These are phyloP conservation scores for Linaria vulgaris DNA, from an alignment of 257 asterid genomes.

Conservation along the genomic window DNA sequence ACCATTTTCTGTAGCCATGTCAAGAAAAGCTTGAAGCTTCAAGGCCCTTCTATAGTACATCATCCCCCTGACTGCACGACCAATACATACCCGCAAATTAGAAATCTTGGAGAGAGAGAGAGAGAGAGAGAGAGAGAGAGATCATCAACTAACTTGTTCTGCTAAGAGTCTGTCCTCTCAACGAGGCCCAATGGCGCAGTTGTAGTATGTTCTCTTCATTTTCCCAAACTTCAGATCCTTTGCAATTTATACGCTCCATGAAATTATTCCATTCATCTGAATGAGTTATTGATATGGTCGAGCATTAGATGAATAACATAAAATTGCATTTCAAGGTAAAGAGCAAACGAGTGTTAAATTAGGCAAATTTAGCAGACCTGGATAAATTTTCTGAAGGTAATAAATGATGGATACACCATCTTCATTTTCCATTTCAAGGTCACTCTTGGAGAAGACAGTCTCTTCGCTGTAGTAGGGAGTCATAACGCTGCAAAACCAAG, in stretches of 20 bases:
- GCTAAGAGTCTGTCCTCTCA: slow-evolving; percentile 97
- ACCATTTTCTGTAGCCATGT: slow-evolving; percentile 93
- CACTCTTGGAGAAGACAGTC: slow-evolving; percentile 90
- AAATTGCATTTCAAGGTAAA: slow-evolving; percentile 4
- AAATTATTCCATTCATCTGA: slow-evolving; percentile 97
- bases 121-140: slow-evolving; percentile 6
- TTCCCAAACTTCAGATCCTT: slow-evolving; percentile 68
- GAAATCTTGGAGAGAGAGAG: slow-evolving; percentile 17
- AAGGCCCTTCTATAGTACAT: slow-evolving; percentile 97
- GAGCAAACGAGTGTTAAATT: slow-evolving; percentile 23
- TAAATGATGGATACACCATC: slow-evolving; percentile 89
- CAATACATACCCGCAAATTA: slow-evolving; percentile 17
- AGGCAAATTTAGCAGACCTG: slow-evolving; percentile 56
- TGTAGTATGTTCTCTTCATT: slow-evolving; percentile 85
- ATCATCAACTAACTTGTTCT: slow-evolving; percentile 64
- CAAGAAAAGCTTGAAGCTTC: slow-evolving; percentile 98
- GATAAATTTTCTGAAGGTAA: slow-evolving; percentile 88
- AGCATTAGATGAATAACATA: slow-evolving; percentile 17
- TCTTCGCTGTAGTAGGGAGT: slow-evolving; percentile 99
- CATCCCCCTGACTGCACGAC: slow-evolving; percentile 92
- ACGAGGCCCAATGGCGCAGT: slow-evolving; percentile 98
- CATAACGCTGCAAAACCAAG: slow-evolving; percentile 71
- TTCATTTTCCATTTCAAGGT: slow-evolving; percentile 96
- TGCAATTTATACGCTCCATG: slow-evolving; percentile 85
- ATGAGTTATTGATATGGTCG: slow-evolving; percentile 24